Base-by-base conservation (phyloP, 768 basidiomycete species). In the Astraeus odoratus region DNA sequence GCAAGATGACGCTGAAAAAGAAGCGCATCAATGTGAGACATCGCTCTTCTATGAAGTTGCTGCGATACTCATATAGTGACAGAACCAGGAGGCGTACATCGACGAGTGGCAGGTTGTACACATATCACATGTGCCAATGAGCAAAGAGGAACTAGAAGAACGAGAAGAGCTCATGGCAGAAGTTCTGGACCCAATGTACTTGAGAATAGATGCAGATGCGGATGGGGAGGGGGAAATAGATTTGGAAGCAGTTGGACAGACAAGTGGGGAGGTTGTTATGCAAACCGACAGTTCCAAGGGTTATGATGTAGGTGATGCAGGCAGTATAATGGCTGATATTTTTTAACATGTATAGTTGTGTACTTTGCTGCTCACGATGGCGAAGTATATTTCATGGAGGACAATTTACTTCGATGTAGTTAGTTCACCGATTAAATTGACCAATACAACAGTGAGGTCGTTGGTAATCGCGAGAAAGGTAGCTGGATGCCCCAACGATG, bases 1-100 rank as follows among this genome's bases (percentile, higher is more conserved):
- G 88, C 37, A 91, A 90, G 66, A 90, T 90, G 81, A 71, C 78
- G 19, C 69, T 92, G 33, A 90, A 90, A 65, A 90, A 89, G 70
- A 88, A 81, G 62, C 78, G 89, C 7, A 77, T 76, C 15, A 86
- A 86, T 59, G 88, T 89, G 50, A 61, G 77, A 70, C 4, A 7
- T 38, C 19, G 44, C n/a, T 27, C n/a, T 10, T 38, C 47, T 35
- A 20, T 15, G 41, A 29, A 44, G 9, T 36, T 47, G 15, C 20
- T 18, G 31, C 25, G 46, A 16, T 39, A 40, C 48, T 12, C 47
- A 37, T 12, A 13, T 18, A 15, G 33, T 29, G 18, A 9, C 57
- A 88, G 84, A 72, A 68, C 24, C 78, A 80, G 58, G 86, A 90
- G 48, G 69, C 80, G 46, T 86, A 87, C 54, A 71, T 74, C 44